phyloP scores from a whole-genome alignment of 192 early-diverging fungal genomes.

The Kickxella alabastrina region DNA sequence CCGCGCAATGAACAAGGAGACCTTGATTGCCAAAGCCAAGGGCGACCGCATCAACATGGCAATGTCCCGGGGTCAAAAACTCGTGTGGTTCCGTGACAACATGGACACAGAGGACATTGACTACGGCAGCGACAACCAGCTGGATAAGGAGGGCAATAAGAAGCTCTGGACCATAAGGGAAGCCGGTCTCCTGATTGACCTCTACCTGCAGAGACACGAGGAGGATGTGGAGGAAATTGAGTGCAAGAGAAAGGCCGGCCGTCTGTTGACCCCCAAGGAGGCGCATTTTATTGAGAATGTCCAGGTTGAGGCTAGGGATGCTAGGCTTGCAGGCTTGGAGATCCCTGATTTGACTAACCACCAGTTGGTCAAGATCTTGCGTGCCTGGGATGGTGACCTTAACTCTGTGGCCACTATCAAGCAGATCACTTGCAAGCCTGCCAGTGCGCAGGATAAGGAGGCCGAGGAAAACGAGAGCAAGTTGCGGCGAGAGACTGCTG shows the following conservation, averaged over 20 bases:
- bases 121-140: conserved; percentile 26
- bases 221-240: conserved; percentile 56
- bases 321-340: conserved; percentile 28
- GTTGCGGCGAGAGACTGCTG: neutral
- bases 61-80: conserved; percentile 51
- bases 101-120: conserved; percentile 49
- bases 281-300: conserved; percentile 29
- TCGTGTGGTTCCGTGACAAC: conserved; percentile 65
- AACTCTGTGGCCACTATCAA: conserved; percentile 45
- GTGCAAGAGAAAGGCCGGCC: conserved; percentile 33
- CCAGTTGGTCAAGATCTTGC: conserved; percentile 26
- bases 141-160: conserved; percentile 48
- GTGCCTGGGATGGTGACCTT: conserved; percentile 48
- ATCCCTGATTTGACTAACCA: conserved; percentile 41
- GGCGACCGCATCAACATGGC: conserved; percentile 31
- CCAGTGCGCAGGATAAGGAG: conserved; percentile 2
- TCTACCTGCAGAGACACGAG: conserved; percentile 58
- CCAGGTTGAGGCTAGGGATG: conserved; percentile 26
- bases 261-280: conserved; percentile 36
- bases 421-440: conserved; percentile 31
- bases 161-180: conserved; percentile 29
- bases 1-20: conserved; percentile 57
- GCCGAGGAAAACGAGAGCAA: neutral
- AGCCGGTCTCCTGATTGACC: conserved; percentile 17
- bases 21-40: conserved; percentile 47